phyloP scores from a whole-genome alignment of 192 early-diverging fungal species.

The Coemansia sp. region DNA sequence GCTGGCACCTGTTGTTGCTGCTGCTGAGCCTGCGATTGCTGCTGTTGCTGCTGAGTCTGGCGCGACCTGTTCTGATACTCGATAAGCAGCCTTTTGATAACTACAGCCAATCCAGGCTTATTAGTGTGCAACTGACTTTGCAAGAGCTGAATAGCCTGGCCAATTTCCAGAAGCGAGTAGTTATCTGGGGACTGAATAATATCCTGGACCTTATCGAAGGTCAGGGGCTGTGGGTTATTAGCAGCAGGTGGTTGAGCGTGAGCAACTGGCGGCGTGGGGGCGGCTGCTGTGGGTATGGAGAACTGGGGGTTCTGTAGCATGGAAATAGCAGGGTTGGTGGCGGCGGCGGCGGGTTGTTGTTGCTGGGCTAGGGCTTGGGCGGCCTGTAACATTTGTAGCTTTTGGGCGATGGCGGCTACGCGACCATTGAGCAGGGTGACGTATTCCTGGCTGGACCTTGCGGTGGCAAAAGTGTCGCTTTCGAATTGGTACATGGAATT shows the following conservation, averaged over 20 bases:
- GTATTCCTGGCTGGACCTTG: slow-evolving; percentile 41
- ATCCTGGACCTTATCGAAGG: slow-evolving; percentile 19
- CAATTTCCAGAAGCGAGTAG: slow-evolving; percentile 25
- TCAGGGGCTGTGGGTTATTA: neutral
- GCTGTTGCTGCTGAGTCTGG: slow-evolving; percentile 9
- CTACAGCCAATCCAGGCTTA: slow-evolving; percentile 12
- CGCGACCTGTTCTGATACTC: slow-evolving; percentile 15
- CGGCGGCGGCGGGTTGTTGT: slow-evolving; percentile 12
- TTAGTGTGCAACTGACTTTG: slow-evolving; percentile 18
- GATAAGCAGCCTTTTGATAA: slow-evolving; percentile 13
- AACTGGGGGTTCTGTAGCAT: neutral
- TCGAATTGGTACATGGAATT: slow-evolving; percentile 21
- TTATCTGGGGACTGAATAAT: slow-evolving; percentile 30
- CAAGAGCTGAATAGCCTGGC: slow-evolving; percentile 20
- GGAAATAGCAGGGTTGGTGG: neutral
- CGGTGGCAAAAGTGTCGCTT: slow-evolving; percentile 12
- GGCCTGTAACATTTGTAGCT: neutral
- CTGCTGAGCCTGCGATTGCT: slow-evolving; percentile 4
- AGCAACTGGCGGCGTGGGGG: neutral
- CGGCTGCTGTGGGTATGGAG: neutral
- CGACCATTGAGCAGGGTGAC: slow-evolving; percentile 10
- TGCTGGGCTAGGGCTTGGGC: slow-evolving; percentile 25
- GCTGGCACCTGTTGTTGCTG: slow-evolving; percentile 11
- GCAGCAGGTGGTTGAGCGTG: slow-evolving; percentile 1
- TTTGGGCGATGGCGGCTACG: slow-evolving; percentile 11